Base-by-base conservation (phyloP, 306 rosid species). In the Quercus cerris region DNA sequence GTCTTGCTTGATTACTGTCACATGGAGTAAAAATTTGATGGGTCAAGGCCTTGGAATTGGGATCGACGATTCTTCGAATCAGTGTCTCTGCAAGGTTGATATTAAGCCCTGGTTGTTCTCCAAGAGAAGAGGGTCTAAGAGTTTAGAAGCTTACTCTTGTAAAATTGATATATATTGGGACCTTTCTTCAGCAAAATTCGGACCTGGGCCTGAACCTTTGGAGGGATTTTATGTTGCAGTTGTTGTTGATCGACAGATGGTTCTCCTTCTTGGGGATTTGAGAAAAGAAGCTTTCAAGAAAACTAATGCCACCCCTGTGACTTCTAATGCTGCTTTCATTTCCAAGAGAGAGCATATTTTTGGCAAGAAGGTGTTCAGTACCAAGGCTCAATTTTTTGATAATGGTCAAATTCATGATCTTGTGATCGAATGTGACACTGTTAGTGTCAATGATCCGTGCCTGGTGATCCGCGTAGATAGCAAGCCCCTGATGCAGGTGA, bases 201-300 rank as follows among this genome's bases (percentile, higher is more conserved):
- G 94, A 78, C 82, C 96, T 0, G 89, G 97, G 67, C 94, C 98
- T 7, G 97, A 93, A 58, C 99, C 99, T 0, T 51, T 87, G 80
- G 97, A 84, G 80, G 94, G 97, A 35, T 95, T 78, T 86, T 95
- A 89, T 81, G 90, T 93, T 10, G 97, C 82, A 31, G 85, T 92
- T 80, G 93, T 91, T 51, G 93, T 86, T 66, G 94, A 93, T 82
- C 83, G 89, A 46, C 91, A 91, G 56, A 91, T 93, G 97, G 75
- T 92, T 89, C 98, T 95, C 71, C 93, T 93, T 79, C 93, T 95
- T 0, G 99, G 99, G n/a, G 97, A 93, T 87, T 81, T 95, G 89
- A 87, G 86, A 77, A 95, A 87, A 82, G 99, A 95, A 79, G 99
- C 98, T 81, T 86, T 95, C 78, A 95, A 91, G 85, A 95, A 93